Percentiles rank a stretch among this genome's conserved stretches.
phyloP scores from a whole-genome alignment of 805 yeast species.

The Cyberlindnera japonica region DNA sequence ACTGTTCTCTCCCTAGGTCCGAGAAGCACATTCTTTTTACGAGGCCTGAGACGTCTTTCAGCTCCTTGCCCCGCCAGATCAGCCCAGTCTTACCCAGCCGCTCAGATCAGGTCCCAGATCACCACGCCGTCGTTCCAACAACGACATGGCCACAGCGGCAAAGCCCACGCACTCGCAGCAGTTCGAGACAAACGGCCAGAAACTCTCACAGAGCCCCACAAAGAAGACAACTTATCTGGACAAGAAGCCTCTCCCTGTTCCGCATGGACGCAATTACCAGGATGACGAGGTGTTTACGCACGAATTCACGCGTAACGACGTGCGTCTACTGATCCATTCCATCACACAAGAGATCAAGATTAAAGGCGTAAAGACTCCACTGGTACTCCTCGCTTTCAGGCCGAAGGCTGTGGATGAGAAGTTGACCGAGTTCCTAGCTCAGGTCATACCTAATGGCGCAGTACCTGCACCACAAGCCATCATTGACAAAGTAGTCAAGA shows the following conservation, averaged over 20 bases:
- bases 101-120: too few species aligned
- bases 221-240: conserved; percentile 3
- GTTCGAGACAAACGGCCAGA: conserved; percentile 16
- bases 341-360: conserved; percentile 71
- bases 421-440: conserved; percentile 52
- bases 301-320: conserved; percentile 59
- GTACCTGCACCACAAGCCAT: conserved; percentile 41
- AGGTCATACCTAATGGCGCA: conserved; percentile 57
- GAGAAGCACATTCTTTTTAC: too few species aligned
- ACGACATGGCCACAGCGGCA: not conserved
- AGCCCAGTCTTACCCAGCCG: too few species aligned
- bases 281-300: conserved; percentile 29
- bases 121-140: too few species aligned
- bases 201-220: conserved; percentile 14
- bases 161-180: conserved; percentile 9
- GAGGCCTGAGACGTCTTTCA: too few species aligned
- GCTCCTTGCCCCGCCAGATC: too few species aligned
- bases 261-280: conserved; percentile 8
- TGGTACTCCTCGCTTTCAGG: conserved; percentile 71
- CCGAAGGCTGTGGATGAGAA: conserved; percentile 62
- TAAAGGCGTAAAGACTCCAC: conserved; percentile 69
- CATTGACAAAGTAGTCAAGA: conserved; percentile 41
- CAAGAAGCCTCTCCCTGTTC: conserved; percentile 19
- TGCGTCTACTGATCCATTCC: conserved; percentile 63
- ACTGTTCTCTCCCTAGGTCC: too few species aligned